Conservation (phyloP, 169 alveolate species). For the Plasmodium knowlesi region DNA sequence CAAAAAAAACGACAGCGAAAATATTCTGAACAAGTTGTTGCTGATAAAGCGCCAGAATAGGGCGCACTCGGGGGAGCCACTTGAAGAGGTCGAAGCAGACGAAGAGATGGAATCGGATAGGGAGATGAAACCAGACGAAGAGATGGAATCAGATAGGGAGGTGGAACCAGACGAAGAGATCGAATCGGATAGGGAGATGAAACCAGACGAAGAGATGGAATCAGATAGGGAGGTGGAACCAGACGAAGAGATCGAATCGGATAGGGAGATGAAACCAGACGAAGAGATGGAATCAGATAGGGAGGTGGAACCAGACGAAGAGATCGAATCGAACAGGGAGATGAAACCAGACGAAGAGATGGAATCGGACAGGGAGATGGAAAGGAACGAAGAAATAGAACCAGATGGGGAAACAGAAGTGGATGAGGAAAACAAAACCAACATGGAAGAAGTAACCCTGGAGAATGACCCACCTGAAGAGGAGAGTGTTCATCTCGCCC, state of each 20-base stretch:
- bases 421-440: neutral
- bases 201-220: neutral
- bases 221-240: too few relatives aligned
- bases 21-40: slow-evolving; percentile 30
- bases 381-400: neutral
- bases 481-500: neutral
- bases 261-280: neutral
- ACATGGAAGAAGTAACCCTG: neutral
- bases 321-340: neutral
- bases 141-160: neutral
- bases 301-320: neutral
- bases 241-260: too few relatives aligned
- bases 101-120: neutral
- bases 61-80: neutral
- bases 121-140: neutral
- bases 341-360: neutral
- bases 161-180: neutral
- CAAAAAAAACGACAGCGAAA: slow-evolving; percentile 5
- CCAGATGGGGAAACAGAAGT: neutral
- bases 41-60: slow-evolving; percentile 22
- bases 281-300: neutral
- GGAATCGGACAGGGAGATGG: neutral
- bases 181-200: neutral
- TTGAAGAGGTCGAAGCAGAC: neutral
- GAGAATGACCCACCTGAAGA: neutral